Percentiles rank a stretch among this genome's conserved stretches.
Conservation (phyloP, 1,284 basidiomycete genomes). For the Trametes versicolor region DNA sequence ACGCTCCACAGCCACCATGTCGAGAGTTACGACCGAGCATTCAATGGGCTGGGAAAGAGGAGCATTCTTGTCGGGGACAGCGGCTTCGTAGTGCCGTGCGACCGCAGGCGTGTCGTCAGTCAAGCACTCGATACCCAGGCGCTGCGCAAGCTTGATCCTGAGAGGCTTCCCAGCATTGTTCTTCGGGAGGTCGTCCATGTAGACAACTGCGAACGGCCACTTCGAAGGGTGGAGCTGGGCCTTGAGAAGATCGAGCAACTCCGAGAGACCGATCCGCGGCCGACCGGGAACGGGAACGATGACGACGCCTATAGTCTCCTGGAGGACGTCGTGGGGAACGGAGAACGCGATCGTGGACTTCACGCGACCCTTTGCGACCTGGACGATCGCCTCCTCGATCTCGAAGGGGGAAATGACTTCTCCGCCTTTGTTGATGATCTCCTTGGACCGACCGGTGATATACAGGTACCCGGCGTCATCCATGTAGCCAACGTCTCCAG, state of each 20-base stretch:
- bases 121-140: conserved; percentile 50
- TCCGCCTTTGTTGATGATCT: conserved; percentile 71
- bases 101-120: conserved; percentile 48
- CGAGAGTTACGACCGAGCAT: conserved; percentile 46
- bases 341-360: conserved; percentile 54
- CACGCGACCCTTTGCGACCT: conserved; percentile 51
- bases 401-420: conserved; percentile 78
- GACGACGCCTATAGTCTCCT: conserved; percentile 56
- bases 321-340: conserved; percentile 54
- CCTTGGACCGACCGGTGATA: conserved; percentile 67
- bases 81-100: conserved; percentile 53
- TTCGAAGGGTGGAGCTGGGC: conserved; percentile 56
- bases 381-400: conserved; percentile 57
- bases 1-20: conserved; percentile 50
- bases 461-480: conserved; percentile 68
- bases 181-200: conserved; percentile 55
- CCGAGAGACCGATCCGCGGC: conserved; percentile 50
- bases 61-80: conserved; percentile 44
- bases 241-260: conserved; percentile 54
- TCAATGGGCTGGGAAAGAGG: conserved; percentile 51
- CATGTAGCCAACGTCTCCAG: conserved; percentile 72
- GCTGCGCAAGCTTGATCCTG: conserved; percentile 53
- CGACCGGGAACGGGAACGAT: conserved; percentile 46
- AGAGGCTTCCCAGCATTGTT: conserved; percentile 57
- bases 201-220: conserved; percentile 56